A percentile compares a stretch with the other conserved stretches of the same genome.
Evolutionary conservation across 176 grass and related monocot genomes (phyloP).

Genomic region (Elaeis guineensis): DNA sequence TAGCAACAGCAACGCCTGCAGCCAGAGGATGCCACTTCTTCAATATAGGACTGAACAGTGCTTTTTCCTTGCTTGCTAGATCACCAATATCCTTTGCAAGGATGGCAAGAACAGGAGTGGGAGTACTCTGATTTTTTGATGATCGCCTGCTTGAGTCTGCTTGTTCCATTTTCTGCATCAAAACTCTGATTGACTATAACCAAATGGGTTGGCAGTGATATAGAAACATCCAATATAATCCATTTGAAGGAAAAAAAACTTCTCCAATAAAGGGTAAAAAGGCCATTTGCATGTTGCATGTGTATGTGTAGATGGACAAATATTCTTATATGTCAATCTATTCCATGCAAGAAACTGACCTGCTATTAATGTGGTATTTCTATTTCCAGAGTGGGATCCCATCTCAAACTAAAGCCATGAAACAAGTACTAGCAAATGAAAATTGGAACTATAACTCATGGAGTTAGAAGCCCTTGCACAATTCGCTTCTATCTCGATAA

Average conservation of each 20-base stretch:
- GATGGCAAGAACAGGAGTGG: slow-evolving; percentile 67
- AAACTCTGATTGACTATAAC: slow-evolving; percentile 6
- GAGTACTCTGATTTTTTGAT: slow-evolving; percentile 34
- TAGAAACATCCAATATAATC: too few relatives aligned
- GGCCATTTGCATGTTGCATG: too few relatives aligned
- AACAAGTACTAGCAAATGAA: too few relatives aligned
- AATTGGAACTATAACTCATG: too few relatives aligned
- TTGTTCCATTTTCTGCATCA: slow-evolving; percentile 94
- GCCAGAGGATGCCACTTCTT: slow-evolving; percentile 91
- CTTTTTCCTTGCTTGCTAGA: slow-evolving; percentile 87
- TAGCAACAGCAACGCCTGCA: slow-evolving; percentile 91
- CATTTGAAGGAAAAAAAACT: too few relatives aligned
- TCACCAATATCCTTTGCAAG: slow-evolving; percentile 92
- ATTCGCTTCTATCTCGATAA: background rate
- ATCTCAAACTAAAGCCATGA: background rate
- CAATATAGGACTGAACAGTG: slow-evolving; percentile 88
- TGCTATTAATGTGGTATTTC: background rate
- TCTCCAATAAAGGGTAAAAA: too few relatives aligned
- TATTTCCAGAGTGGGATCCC: background rate
- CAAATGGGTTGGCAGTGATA: too few relatives aligned
- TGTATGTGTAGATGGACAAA: background rate
- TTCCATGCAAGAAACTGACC: slow-evolving; percentile 5
- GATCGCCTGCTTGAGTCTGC: slow-evolving; percentile 84
- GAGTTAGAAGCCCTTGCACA: background rate
- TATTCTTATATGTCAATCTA: slow-evolving; percentile 4